Evolutionary conservation across 2,329 filamentous ascomycete species (phyloP).

Genomic region (Colletotrichum ledebouriae): DNA sequence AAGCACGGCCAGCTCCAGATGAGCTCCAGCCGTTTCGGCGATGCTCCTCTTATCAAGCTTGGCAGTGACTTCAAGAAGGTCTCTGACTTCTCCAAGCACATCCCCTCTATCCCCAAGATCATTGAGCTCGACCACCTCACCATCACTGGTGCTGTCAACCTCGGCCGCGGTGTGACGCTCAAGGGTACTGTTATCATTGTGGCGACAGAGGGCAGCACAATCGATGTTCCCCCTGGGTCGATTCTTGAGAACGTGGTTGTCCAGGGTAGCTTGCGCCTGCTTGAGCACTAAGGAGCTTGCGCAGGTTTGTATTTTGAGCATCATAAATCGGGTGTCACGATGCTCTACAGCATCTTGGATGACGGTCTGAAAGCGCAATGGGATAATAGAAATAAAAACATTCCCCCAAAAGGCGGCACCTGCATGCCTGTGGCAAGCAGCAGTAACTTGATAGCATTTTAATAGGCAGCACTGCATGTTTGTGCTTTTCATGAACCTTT

Average conservation of each 20-base stretch:
- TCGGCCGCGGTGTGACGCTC: constrained; percentile 93
- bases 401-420: constrained; percentile 24
- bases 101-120: constrained; percentile 89
- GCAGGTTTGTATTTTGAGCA: constrained; percentile 38
- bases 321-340: constrained; percentile 19
- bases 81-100: constrained; percentile 92
- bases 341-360: constrained; percentile 25
- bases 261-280: constrained; percentile 88
- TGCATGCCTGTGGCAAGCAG: constrained; percentile 26
- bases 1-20: constrained; percentile 99
- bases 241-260: constrained; percentile 99
- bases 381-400: constrained; percentile 32
- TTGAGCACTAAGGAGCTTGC: constrained; percentile 69
- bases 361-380: constrained; percentile 28
- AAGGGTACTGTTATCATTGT: constrained; percentile 99
- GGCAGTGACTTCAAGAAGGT: constrained; percentile 99
- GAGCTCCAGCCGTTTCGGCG: constrained; percentile 95
- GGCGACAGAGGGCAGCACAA: constrained; percentile 96
- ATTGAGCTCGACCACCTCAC: constrained; percentile 95
- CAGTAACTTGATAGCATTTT: constrained; percentile 38
- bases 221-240: constrained; percentile 96
- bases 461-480: constrained; percentile 33
- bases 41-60: constrained; percentile 98
- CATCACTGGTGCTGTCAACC: constrained; percentile 96
- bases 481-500: constrained; percentile 12